A percentile compares a stretch with the other conserved stretches of the same genome.
These are phyloP conservation scores for Xylogone sp. DNA, from an alignment of 2,329 filamentous ascomycete genomes.

Conservation along the genomic window DNA sequence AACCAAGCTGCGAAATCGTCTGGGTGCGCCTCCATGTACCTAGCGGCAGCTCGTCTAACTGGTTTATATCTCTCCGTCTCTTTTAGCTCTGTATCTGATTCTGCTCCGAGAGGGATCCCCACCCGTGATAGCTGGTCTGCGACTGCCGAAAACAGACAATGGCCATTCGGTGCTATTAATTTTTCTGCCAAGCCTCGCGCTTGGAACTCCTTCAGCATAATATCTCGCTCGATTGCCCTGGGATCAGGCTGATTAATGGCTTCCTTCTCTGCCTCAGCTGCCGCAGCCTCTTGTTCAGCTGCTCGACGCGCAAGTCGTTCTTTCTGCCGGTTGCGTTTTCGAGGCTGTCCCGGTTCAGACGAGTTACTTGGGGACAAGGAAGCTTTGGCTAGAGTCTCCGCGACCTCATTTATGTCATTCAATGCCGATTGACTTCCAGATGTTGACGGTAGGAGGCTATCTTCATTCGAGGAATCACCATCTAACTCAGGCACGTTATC, in stretches of 20 bases:
- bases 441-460: too few relatives aligned
- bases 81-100: slow-evolving; percentile 23
- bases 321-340: slow-evolving; percentile 88
- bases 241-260: slow-evolving; percentile 71
- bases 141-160: slow-evolving; percentile 90
- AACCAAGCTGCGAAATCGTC: slow-evolving; percentile 86
- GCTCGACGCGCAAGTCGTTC: slow-evolving; percentile 85
- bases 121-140: slow-evolving; percentile 72
- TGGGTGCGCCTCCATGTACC: slow-evolving; percentile 68
- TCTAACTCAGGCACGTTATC: slow-evolving; percentile 15
- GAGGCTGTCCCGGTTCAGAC: slow-evolving; percentile 19
- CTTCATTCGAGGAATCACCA: slow-evolving; percentile 7
- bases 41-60: slow-evolving; percentile 68
- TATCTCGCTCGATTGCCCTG: slow-evolving; percentile 63
- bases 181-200: slow-evolving; percentile 65
- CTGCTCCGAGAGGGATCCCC: slow-evolving; percentile 38
- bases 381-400: slow-evolving; percentile 15
- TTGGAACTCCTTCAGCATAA: slow-evolving; percentile 66
- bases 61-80: slow-evolving; percentile 53
- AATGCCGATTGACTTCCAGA: too few relatives aligned
- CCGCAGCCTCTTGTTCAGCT: slow-evolving; percentile 73
- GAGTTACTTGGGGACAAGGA: slow-evolving; percentile 15
- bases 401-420: slow-evolving; percentile 13
- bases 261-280: slow-evolving; percentile 67
- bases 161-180: slow-evolving; percentile 83